Conservation (phyloP, 257 asterid genomes). For the Nemophila menziesii region DNA sequence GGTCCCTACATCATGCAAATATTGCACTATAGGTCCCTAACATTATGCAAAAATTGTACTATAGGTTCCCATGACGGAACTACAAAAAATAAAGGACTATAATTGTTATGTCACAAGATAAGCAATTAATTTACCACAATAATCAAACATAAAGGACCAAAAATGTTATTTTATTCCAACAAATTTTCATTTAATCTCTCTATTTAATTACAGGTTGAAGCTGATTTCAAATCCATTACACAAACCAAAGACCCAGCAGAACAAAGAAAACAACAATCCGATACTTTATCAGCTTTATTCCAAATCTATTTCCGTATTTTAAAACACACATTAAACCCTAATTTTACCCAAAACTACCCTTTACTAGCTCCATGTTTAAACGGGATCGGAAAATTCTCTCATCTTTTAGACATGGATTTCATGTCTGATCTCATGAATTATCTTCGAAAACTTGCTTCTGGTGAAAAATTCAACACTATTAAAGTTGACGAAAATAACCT, state of each 20-base stretch:
- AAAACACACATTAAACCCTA: conserved; percentile 43
- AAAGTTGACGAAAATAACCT: conserved; percentile 28
- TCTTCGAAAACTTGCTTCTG: conserved; percentile 75
- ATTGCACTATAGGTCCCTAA: too few species aligned
- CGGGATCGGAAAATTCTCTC: conserved; percentile 88
- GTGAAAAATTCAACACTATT: conserved; percentile 29
- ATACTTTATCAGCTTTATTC: conserved; percentile 70
- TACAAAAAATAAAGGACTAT: too few species aligned
- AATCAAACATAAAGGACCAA: too few species aligned
- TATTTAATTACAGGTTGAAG: conserved; percentile 44
- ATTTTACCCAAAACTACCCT: conserved; percentile 54
- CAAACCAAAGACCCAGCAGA: conserved; percentile 69
- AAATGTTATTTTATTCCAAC: too few species aligned
- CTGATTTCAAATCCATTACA: conserved; percentile 79
- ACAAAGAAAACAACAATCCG: conserved; percentile 69
- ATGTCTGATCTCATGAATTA: conserved; percentile 85
- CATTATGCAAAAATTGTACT: too few species aligned
- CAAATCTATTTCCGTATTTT: conserved; percentile 69
- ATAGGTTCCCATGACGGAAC: too few species aligned
- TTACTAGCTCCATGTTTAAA: conserved; percentile 76
- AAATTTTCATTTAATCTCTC: too few species aligned
- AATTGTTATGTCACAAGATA: too few species aligned
- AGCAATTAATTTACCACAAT: too few species aligned
- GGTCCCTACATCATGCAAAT: too few species aligned
- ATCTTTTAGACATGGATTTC: conserved; percentile 79